Percentiles rank a stretch among this genome's conserved stretches.
Conservation (phyloP, 1,139 yeast genomes). For the Candida tetrigidarum region DNA sequence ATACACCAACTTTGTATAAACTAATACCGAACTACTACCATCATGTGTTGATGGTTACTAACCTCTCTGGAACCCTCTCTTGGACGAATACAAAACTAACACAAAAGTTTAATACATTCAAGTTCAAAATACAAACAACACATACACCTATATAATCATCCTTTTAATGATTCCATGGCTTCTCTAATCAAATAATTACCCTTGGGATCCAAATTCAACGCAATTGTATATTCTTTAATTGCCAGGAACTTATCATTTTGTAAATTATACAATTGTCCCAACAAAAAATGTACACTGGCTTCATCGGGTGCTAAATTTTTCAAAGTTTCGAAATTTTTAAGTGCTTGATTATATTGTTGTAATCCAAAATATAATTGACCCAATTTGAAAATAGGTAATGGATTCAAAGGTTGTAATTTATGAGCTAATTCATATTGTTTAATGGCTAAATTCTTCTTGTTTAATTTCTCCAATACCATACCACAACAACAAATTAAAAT, state of each 20-base stretch:
- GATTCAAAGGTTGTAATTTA: slow-evolving; percentile 82
- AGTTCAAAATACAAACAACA: neutral
- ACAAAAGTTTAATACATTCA: no score
- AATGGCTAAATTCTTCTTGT: slow-evolving; percentile 72
- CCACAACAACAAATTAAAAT: slow-evolving; percentile 94
- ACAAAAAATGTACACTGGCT: slow-evolving; percentile 86
- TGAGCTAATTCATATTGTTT: slow-evolving; percentile 85
- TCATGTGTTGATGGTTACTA: no score
- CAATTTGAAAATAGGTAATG: slow-evolving; percentile 86
- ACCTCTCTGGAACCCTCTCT: no score
- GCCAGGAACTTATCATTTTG: slow-evolving; percentile 79
- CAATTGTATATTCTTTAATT: slow-evolving; percentile 84
- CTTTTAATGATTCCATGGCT: slow-evolving; percentile 65
- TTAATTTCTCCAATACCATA: slow-evolving; percentile 83
- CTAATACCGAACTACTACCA: no score
- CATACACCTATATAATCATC: slow-evolving; percentile 7
- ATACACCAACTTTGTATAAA: no score
- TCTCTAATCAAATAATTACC: slow-evolving; percentile 88
- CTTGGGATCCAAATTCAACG: slow-evolving; percentile 91
- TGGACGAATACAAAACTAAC: no score
- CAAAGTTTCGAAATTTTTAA: slow-evolving; percentile 73
- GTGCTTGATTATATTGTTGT: slow-evolving; percentile 73
- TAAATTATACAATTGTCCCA: slow-evolving; percentile 86
- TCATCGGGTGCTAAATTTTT: slow-evolving; percentile 88
- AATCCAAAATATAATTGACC: slow-evolving; percentile 80